A percentile compares a stretch with the other conserved stretches of the same genome.
These are phyloP conservation scores for Hemisphaericaspora xylanilytica DNA, from an alignment of 1,139 yeast species.

Conservation along the genomic window DNA sequence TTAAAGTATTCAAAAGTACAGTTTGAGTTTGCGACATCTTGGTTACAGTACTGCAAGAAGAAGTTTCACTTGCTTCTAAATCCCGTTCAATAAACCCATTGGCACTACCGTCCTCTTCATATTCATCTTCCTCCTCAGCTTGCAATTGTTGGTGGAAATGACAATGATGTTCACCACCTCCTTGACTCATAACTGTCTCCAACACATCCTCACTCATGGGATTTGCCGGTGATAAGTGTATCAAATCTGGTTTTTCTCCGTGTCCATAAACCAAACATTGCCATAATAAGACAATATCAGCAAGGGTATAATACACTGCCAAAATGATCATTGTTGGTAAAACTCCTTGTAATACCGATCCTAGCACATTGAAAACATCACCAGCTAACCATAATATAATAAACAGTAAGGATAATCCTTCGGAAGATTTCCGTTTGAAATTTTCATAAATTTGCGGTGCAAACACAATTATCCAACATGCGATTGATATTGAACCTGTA, in stretches of 20 bases:
- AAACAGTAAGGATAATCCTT: constrained; percentile 80
- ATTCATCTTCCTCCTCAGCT: constrained; percentile 13
- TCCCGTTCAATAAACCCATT: background rate
- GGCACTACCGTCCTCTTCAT: constrained; percentile 17
- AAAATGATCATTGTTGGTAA: constrained; percentile 89
- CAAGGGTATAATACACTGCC: constrained; percentile 87
- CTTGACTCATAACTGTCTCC: constrained; percentile 50
- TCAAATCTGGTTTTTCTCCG: constrained; percentile 58
- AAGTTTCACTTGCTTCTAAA: constrained; percentile 3
- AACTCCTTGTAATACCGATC: constrained; percentile 83
- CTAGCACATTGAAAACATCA: constrained; percentile 86
- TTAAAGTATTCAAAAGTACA: constrained; percentile 51
- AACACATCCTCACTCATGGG: constrained; percentile 72
- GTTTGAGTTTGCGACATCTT: constrained; percentile 20
- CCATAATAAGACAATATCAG: constrained; percentile 76
- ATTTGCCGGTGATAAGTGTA: constrained; percentile 86
- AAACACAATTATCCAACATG: constrained; percentile 97
- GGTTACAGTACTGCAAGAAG: constrained; percentile 8
- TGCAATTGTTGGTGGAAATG: constrained; percentile 5
- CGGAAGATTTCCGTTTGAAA: constrained; percentile 76
- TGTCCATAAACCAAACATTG: constrained; percentile 75
- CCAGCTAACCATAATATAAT: constrained; percentile 87
- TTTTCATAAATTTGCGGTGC: constrained; percentile 96
- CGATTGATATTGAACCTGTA: constrained; percentile 87
- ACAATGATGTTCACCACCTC: constrained; percentile 22